Percentiles rank a stretch among this genome's conserved stretches.
Evolutionary conservation across 2,329 filamentous ascomycete species (phyloP).

Genomic region (Coniochaeta prunicola): DNA sequence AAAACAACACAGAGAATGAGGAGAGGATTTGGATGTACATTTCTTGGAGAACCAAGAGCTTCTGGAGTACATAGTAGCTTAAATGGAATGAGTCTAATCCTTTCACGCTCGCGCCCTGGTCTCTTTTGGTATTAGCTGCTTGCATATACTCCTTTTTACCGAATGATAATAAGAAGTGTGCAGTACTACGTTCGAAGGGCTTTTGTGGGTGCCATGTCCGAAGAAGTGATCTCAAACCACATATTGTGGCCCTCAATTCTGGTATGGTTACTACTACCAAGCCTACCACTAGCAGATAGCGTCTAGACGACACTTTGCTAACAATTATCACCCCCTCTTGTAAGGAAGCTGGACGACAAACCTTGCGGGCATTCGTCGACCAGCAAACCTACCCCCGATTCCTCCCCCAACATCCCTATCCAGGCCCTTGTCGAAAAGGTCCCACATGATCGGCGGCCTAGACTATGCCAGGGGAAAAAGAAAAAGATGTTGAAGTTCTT

Average conservation of each 20-base stretch:
- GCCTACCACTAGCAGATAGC: background rate
- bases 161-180: background rate
- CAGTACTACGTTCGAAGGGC: background rate
- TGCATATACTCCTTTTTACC: background rate
- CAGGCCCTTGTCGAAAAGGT: constrained; percentile 16
- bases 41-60: background rate
- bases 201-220: background rate
- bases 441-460: constrained; percentile 14
- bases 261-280: background rate
- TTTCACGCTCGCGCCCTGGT: background rate
- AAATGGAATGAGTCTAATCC: background rate
- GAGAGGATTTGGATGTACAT: background rate
- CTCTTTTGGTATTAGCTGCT: background rate
- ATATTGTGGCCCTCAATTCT: background rate
- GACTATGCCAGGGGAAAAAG: constrained; percentile 16
- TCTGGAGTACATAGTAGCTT: background rate
- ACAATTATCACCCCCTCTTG: background rate
- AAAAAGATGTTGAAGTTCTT: constrained; percentile 28
- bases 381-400: no score
- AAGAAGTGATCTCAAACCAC: background rate
- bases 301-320: background rate
- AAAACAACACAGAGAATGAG: background rate
- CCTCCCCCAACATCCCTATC: constrained; percentile 4
- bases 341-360: background rate
- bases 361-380: background rate